Percentiles rank a stretch among this genome's conserved stretches.
phyloP scores from a whole-genome alignment of 2,329 filamentous ascomycete species.

The Torrubiellomyces zombiae region DNA sequence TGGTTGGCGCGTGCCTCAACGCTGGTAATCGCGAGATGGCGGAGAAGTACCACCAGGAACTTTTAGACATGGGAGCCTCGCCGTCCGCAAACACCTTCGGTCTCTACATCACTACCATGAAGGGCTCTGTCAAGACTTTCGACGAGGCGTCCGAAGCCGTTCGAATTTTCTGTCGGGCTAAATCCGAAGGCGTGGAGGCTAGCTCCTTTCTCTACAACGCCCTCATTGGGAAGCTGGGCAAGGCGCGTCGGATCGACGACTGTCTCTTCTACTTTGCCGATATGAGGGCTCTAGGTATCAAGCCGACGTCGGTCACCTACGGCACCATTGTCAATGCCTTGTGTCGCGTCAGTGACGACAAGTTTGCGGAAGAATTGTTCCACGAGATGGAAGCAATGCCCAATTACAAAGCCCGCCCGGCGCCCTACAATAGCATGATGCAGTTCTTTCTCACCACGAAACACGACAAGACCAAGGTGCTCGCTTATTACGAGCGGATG shows the following conservation, averaged over 20 bases:
- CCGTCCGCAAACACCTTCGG: conserved; percentile 96
- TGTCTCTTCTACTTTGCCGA: conserved; percentile 96
- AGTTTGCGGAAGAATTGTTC: conserved; percentile 93
- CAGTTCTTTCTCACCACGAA: conserved; percentile 98
- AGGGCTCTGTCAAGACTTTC: conserved; percentile 93
- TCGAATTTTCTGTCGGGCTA: conserved; percentile 90
- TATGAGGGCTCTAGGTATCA: conserved; percentile 85
- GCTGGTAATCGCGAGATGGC: conserved; percentile 67
- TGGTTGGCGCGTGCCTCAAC: conserved; percentile 83
- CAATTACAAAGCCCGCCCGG: conserved; percentile 95
- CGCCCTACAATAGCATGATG: conserved; percentile 98
- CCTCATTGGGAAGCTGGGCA: conserved; percentile 92
- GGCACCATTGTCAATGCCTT: conserved; percentile 96
- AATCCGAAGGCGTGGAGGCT: conserved; percentile 84
- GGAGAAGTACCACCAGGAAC: conserved; percentile 76
- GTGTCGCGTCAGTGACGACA: conserved; percentile 92
- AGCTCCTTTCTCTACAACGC: conserved; percentile 97
- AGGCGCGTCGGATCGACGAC: conserved; percentile 93
- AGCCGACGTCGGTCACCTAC: conserved; percentile 93
- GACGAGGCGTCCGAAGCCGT: conserved; percentile 94
- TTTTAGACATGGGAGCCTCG: conserved; percentile 76
- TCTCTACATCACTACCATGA: conserved; percentile 96
- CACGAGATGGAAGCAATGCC: conserved; percentile 98
- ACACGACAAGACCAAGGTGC: conserved; percentile 84
- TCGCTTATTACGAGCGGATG: conserved; percentile 94